phyloP scores from a whole-genome alignment of 2,329 filamentous ascomycete genomes.

The Hypoxylon sp. region DNA sequence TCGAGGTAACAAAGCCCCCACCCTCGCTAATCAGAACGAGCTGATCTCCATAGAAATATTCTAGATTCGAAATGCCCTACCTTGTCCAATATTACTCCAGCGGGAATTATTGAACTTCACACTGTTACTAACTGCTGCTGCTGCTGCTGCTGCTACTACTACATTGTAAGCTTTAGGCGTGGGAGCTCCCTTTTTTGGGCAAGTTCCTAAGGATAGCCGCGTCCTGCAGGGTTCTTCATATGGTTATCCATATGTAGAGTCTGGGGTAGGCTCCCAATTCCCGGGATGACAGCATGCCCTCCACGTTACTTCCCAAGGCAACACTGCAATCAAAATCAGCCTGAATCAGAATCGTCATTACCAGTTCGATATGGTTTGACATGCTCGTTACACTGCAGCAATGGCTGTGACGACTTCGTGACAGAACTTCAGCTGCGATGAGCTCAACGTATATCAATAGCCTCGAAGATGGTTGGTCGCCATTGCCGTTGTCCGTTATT shows the following conservation, averaged over 20 bases:
- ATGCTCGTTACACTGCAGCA: conserved; percentile 40
- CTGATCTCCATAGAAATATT: conserved; percentile 28
- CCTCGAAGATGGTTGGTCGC: conserved; percentile 15
- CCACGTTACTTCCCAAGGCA: conserved; percentile 32
- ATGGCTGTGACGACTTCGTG: conserved; percentile 32
- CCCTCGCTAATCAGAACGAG: conserved; percentile 27
- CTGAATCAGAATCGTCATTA: conserved; percentile 34
- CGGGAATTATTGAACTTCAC: conserved; percentile 12
- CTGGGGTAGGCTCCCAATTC: conserved; percentile 44
- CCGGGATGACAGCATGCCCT: conserved; percentile 38
- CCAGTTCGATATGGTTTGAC: conserved; percentile 24
- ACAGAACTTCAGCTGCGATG: conserved; percentile 31
- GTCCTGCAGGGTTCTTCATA: conserved; percentile 31
- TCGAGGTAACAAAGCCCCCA: conserved; percentile 32
- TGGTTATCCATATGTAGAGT: conserved; percentile 35
- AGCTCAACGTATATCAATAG: conserved; percentile 2
- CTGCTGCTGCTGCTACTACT: conserved; percentile 3
- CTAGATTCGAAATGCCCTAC: conserved; percentile 31
- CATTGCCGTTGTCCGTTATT: conserved; percentile 12
- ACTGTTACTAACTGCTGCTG: conserved; percentile 22
- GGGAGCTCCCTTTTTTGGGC: conserved; percentile 30
- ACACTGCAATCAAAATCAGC: conserved; percentile 34
- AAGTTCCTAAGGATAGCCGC: conserved; percentile 23
- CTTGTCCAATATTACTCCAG: conserved; percentile 23
- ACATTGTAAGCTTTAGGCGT: conserved; percentile 4